Evolutionary conservation across 768 basidiomycete genomes (phyloP).

Genomic region (Mycena pura): DNA sequence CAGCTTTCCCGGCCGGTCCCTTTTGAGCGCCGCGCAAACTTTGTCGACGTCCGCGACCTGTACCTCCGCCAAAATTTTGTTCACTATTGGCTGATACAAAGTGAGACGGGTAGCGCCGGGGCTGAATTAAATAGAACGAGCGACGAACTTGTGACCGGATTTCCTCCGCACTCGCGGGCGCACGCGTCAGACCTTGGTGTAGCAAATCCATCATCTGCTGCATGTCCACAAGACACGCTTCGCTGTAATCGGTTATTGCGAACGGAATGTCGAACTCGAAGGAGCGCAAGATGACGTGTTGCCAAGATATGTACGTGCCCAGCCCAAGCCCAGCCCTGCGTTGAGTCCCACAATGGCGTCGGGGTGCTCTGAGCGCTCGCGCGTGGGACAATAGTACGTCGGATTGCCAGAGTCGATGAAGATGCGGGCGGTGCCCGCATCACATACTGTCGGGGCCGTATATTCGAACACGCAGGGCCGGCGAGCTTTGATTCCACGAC

Average conservation of each 20-base stretch:
- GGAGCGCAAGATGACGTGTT: constrained; percentile 37
- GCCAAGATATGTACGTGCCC: constrained; percentile 44
- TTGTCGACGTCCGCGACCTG: constrained; percentile 1
- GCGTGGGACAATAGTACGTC: constrained; percentile 12
- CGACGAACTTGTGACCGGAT: not conserved
- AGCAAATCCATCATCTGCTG: not conserved
- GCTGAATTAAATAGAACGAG: not conserved
- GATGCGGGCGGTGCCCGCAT: constrained; percentile 46
- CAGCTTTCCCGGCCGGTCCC: not conserved
- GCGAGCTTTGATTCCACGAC: constrained; percentile 32
- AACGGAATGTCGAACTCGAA: constrained; percentile 35
- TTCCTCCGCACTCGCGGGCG: not conserved
- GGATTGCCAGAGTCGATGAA: constrained; percentile 34
- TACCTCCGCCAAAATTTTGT: not conserved
- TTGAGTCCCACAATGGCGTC: constrained; percentile 52
- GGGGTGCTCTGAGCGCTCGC: constrained; percentile 30
- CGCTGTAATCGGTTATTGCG: constrained; percentile 29
- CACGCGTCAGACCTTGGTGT: not conserved
- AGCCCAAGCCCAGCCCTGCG: no score
- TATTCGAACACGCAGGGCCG: constrained; percentile 43
- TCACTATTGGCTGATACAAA: not conserved
- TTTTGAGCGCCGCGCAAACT: not conserved
- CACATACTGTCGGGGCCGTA: constrained; percentile 42
- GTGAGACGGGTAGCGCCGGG: not conserved
- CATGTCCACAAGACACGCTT: not conserved